These are phyloP conservation scores for Beauveria sp. DNA, from an alignment of 2,329 filamentous ascomycete species.

Conservation along the genomic window DNA sequence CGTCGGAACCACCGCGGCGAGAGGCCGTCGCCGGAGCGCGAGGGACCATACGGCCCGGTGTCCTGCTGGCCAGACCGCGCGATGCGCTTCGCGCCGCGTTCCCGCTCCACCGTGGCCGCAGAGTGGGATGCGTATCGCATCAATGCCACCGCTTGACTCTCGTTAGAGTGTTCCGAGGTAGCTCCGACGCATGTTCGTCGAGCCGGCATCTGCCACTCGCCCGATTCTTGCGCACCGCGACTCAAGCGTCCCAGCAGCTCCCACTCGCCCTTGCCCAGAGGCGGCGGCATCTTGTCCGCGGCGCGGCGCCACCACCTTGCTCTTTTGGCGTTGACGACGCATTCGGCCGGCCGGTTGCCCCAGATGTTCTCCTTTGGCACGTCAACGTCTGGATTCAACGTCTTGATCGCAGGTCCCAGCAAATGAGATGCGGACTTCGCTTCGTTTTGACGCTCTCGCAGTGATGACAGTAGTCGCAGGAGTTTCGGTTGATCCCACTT, in stretches of 20 bases:
- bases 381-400: conserved; percentile 24
- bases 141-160: neutral
- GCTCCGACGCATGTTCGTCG: neutral
- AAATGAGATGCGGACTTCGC: conserved; percentile 19
- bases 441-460: conserved; percentile 26
- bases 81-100: conserved; percentile 14
- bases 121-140: neutral
- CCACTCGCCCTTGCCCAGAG: conserved; percentile 47
- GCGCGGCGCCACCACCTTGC: conserved; percentile 40
- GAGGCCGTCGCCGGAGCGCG: conserved; percentile 23
- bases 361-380: conserved; percentile 41
- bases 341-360: conserved; percentile 36
- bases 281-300: conserved; percentile 43
- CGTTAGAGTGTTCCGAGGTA: neutral
- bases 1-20: conserved; percentile 37
- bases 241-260: conserved; percentile 42
- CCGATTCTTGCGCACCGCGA: conserved; percentile 28
- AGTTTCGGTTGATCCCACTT: conserved; percentile 43
- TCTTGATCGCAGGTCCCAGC: conserved; percentile 19
- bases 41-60: conserved; percentile 29
- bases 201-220: conserved; percentile 30
- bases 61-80: conserved; percentile 29
- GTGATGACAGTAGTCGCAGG: conserved; percentile 31
- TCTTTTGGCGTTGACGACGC: conserved; percentile 32
- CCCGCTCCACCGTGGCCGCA: conserved; percentile 1